A percentile compares a stretch with the other conserved stretches of the same genome.
Evolutionary conservation across 2,329 filamentous ascomycete species (phyloP).

Genomic region (Neurospora crassa): DNA sequence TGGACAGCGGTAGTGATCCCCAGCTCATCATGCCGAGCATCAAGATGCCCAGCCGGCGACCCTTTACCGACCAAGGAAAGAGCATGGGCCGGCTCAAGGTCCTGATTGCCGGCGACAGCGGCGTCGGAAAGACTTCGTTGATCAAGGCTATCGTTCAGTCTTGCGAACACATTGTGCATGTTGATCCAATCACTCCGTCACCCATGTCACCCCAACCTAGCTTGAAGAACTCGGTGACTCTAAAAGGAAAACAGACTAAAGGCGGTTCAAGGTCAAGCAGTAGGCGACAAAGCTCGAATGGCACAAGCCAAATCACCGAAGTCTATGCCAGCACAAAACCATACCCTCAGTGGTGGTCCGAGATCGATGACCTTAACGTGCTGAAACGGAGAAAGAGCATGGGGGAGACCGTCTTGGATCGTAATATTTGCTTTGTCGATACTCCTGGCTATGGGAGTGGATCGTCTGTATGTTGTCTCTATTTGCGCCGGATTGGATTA

Average conservation of each 20-base stretch:
- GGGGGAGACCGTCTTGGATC: slow-evolving; percentile 70
- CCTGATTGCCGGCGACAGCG: slow-evolving; percentile 71
- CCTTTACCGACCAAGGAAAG: slow-evolving; percentile 83
- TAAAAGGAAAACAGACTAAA: slow-evolving; percentile 7
- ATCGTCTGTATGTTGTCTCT: slow-evolving; percentile 35
- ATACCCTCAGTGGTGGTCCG: slow-evolving; percentile 84
- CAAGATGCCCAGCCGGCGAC: slow-evolving; percentile 76
- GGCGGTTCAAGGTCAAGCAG: slow-evolving; percentile 3
- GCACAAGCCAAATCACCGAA: slow-evolving; percentile 43
- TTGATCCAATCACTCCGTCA: slow-evolving; percentile 53
- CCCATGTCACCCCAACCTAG: slow-evolving; percentile 4
- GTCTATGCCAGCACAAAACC: slow-evolving; percentile 73
- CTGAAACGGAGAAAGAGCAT: slow-evolving; percentile 58
- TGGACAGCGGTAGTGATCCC: slow-evolving; percentile 45
- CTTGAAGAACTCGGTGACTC: slow-evolving; percentile 6
- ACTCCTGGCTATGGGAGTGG: slow-evolving; percentile 55
- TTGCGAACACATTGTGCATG: slow-evolving; percentile 88
- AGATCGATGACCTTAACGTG: slow-evolving; percentile 54
- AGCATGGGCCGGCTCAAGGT: slow-evolving; percentile 79
- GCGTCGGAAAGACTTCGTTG: slow-evolving; percentile 79
- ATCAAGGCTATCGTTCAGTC: slow-evolving; percentile 79
- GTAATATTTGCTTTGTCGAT: slow-evolving; percentile 91
- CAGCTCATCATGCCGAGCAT: slow-evolving; percentile 98
- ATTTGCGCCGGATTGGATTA: background rate
- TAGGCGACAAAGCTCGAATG: background rate